Evolutionary conservation across 2,329 filamentous ascomycete species (phyloP), one percentile per base, ranked within the genome.

Genomic region (Microcera coccophila): DNA sequence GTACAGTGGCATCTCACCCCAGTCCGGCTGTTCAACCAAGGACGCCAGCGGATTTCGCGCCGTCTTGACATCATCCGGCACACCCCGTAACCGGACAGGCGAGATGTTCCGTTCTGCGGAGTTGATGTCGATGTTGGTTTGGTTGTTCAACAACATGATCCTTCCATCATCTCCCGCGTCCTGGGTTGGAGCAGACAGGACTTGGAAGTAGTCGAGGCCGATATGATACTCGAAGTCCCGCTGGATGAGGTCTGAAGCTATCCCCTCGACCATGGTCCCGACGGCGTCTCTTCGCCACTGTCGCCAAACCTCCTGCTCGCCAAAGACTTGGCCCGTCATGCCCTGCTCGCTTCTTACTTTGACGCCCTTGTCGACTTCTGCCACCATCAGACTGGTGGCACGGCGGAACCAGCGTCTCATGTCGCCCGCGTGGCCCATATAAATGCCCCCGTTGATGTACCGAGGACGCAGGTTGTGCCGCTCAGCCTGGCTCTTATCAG

Each of bases 271-370:
- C n/a, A 15, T 28, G 3, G 24, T 31, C 15, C 34, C 20, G 8
- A n/a, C 28, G 11, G 34, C 19, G 7, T 37, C 36, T 15, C 48
- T 38, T 29, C 38, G 47, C 47, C 47, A 47, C 70, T 68, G 59
- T 74, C 57, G 59, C 54, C 53, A 58, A 7, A 54, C 42, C 34
- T 56, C 54, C 33, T 59, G 55, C 41, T 56, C 51, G 17, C 54
- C 52, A 3, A 57, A 44, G 2, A 58, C 48, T 33, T 56, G 49
- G 10, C 49, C 54, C 10, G 50, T 43, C 17, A 55, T 41, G 18
- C 53, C 54, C 36, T 59, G 54, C 8, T 59, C 54, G 29, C 37
- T 34, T 10, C 15, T 21, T 9, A 39, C 17, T 5, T 28, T 9
- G 14, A 24, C 14, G 22, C 22, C 41, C 4, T 36, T 5, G n/a